Evolutionary conservation across 2,329 filamentous ascomycete species (phyloP).

Genomic region (Aspergillus japonicus): DNA sequence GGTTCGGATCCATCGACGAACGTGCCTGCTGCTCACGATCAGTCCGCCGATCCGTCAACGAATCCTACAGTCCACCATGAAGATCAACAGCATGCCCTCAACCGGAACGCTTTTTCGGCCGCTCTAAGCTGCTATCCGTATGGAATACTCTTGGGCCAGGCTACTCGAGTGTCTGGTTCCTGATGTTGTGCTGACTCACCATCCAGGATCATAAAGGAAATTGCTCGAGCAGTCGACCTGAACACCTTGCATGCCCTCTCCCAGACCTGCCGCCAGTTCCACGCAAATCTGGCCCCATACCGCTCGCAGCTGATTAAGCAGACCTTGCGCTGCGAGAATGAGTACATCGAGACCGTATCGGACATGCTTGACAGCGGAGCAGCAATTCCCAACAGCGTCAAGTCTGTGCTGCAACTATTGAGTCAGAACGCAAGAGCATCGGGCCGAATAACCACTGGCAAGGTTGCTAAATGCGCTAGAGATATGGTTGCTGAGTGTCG

Average conservation of each 20-base stretch:
- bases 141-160: slow-evolving; percentile 22
- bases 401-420: slow-evolving; percentile 30
- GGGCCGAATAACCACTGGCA: slow-evolving; percentile 57
- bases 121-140: slow-evolving; percentile 52
- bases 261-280: slow-evolving; percentile 76
- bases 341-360: slow-evolving; percentile 48
- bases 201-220: slow-evolving; percentile 69
- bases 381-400: slow-evolving; percentile 31
- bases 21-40: slow-evolving; percentile 11
- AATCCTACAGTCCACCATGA: neutral
- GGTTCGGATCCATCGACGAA: slow-evolving; percentile 15
- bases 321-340: slow-evolving; percentile 78
- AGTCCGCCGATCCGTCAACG: slow-evolving; percentile 7
- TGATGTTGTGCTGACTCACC: slow-evolving; percentile 17
- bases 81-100: slow-evolving; percentile 18
- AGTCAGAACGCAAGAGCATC: slow-evolving; percentile 31
- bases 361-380: slow-evolving; percentile 46
- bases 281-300: slow-evolving; percentile 74
- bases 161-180: slow-evolving; percentile 12
- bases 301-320: slow-evolving; percentile 69
- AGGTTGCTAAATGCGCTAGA: slow-evolving; percentile 74
- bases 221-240: slow-evolving; percentile 77
- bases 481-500: slow-evolving; percentile 85
- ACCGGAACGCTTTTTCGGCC: slow-evolving; percentile 41
- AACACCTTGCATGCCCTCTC: slow-evolving; percentile 84